Base-by-base conservation (phyloP, 305 asterid genomes). In the Fraxinus platypoda region DNA sequence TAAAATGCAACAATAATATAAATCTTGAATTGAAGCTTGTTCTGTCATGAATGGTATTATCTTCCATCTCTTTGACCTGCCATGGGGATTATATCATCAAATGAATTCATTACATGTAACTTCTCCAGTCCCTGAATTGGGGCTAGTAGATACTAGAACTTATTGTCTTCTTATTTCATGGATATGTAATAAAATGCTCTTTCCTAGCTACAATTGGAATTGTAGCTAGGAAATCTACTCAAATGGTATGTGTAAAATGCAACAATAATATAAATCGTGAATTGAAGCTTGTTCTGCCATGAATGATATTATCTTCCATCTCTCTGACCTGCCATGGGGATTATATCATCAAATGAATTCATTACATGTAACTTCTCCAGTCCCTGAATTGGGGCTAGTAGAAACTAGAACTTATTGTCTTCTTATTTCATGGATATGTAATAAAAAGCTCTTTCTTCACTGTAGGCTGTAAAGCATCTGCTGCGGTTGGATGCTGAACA, bases 381-480 rank as follows among this genome's bases (percentile, higher is more conserved):
- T 43, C 52, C 52, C 35, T 43, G 52, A 3, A 43, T 43, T 7
- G 4, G 76, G 59, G 35, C 81, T 71, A 35, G 21, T 74, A 41
- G 49, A 80, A 37, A 72, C 64, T 78, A 19, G 79, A 76, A 76
- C 35, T n/a, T 82, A 13, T 9, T 30, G 49, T 74, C 79, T 78
- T 83, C 21, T 78, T 68, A 23, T 77, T 76, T 71, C 54, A 19
- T 8, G 75, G 23, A 25, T 74, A 77, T 82, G 76, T 30, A 66
- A 83, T 77, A 86, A 35, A 81, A 70, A 33, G 78, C 33, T 83
- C 59, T 77, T 81, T 79, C 78, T 81, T 78, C 78, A 72, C 72
- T 87, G 86, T 89, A 96, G 99, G 99, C 98, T 66, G 84, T 96
- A 82, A 96, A 91, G 11, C 68, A 96, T 89, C 82, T 96, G 84